Conservation (phyloP, 768 basidiomycete species). For the Mycena rosella region DNA sequence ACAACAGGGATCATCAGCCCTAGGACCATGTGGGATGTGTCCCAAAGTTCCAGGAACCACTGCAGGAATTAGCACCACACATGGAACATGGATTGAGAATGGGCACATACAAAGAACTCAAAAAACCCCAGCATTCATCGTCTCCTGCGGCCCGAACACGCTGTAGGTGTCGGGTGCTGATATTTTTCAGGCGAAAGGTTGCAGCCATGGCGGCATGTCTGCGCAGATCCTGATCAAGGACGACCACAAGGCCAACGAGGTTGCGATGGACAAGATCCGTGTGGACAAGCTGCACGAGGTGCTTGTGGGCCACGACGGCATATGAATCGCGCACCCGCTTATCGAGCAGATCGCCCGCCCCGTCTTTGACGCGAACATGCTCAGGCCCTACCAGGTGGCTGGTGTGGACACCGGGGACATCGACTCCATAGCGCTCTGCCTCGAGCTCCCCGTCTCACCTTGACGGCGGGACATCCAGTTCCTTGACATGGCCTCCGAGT, state of each 20-base stretch:
- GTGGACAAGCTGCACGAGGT: conserved; percentile 97
- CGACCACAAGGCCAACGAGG: conserved; percentile 90
- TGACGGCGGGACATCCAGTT: conserved; percentile 90
- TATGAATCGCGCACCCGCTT: conserved; percentile 99
- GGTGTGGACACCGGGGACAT: conserved; percentile 99
- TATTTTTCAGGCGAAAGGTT: conserved; percentile 84
- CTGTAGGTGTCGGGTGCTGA: too few relatives aligned
- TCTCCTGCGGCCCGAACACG: too few relatives aligned
- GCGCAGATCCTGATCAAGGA: conserved; percentile 99
- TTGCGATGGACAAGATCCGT: conserved; percentile 94
- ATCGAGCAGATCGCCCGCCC: conserved; percentile 92
- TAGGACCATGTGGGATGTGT: conserved; percentile 91
- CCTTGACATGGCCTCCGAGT: conserved; percentile 99
- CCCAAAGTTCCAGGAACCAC: conserved; percentile 97
- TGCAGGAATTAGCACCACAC: conserved; percentile 50
- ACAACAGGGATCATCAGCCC: conserved; percentile 94
- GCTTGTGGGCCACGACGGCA: conserved; percentile 95
- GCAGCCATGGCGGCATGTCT: conserved; percentile 99
- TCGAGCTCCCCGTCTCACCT: conserved; percentile 88
- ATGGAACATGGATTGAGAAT: conserved; percentile 2
- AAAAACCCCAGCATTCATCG: conserved; percentile 95
- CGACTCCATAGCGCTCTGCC: conserved; percentile 94
- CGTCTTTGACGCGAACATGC: conserved; percentile 96
- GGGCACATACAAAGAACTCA: conserved; percentile 86
- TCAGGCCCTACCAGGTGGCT: conserved; percentile 98